Evolutionary conservation across 768 basidiomycete genomes (phyloP), one percentile per base, ranked within the genome.

Genomic region (Termitomyces sp.): DNA sequence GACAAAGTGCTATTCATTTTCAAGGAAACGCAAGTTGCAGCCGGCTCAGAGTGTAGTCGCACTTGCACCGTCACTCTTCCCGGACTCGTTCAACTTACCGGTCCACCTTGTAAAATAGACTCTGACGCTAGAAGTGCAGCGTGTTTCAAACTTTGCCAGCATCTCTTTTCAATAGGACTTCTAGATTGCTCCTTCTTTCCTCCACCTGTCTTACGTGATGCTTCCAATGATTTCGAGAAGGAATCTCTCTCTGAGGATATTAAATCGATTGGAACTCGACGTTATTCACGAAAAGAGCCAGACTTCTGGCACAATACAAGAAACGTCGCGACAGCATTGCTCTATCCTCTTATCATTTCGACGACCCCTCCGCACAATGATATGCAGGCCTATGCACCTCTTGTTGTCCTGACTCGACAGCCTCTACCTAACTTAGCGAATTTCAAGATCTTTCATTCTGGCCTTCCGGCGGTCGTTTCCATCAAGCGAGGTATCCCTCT

Each of bases 401-500:
- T 94, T 54, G 66, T 84, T 17, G 66, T 94, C 35, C 73, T 94
- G 40, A 89, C 90, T 8, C 79, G 85, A 44, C 74, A 77, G 25
- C 87, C 89, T 16, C 72, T 92, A 7, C 89, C 91, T 2, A 63
- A 71, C 23, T 64, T 92, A 21, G 66, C 75, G 2, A 63, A 69
- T 34, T 84, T 92, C 69, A 75, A 77, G 46, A 67, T 93, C 6
- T 92, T 87, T 69, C 79, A 79, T 51, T 75, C 79, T 3, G 82
- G 83, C 0, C 60, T 73, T 6, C 69, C 79, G 0, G 66, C 78
- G 29, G 66, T 62, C 1, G 71, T 87, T 32, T 70, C 69, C 38
- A 74, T 84, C 38, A 66, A 69, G 43, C 79, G 73, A 53, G 82
- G 76, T 16, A 75, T 76, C 1, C 79, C 84, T 12, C 67, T 93